Conservation (phyloP, 148 eudicot species). For the Nepenthes gracilis region DNA sequence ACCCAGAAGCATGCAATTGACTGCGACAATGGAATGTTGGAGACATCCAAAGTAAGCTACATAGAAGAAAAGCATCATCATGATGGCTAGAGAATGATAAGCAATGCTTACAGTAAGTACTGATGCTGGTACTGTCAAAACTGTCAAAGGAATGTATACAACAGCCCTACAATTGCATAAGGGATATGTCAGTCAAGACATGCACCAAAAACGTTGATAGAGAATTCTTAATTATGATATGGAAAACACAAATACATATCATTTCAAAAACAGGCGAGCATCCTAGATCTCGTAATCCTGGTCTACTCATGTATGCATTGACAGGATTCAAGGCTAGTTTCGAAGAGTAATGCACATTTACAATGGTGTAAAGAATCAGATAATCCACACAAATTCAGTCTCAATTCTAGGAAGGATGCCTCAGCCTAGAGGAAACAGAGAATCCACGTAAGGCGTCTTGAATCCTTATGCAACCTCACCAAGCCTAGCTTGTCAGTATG, state of each 20-base stretch:
- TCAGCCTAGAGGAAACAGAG: no score
- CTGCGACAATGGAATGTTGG: background rate
- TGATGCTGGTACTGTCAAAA: slow-evolving; percentile 97
- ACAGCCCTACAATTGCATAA: slow-evolving; percentile 60
- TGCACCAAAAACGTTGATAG: background rate
- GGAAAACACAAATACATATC: background rate
- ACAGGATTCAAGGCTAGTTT: no score
- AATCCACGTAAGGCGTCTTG: no score
- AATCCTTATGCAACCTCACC: no score
- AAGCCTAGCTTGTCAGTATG: no score
- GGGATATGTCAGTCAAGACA: slow-evolving; percentile 3
- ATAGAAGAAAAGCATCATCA: background rate
- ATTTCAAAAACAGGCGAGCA: no score
- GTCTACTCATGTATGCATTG: no score
- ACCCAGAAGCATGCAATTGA: background rate
- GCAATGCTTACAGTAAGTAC: slow-evolving; percentile 66
- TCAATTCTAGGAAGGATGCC: no score
- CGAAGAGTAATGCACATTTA: no score
- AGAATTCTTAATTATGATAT: background rate
- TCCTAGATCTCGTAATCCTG: no score
- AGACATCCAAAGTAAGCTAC: background rate
- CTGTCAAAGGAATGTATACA: slow-evolving; percentile 87
- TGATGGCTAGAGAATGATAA: background rate
- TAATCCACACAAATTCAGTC: no score
- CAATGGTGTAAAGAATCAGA: no score